Evolutionary conservation across 495 filamentous ascomycete species (phyloP), one percentile per base, ranked within the genome.

Genomic region (Lasiosphaeris hirsuta): DNA sequence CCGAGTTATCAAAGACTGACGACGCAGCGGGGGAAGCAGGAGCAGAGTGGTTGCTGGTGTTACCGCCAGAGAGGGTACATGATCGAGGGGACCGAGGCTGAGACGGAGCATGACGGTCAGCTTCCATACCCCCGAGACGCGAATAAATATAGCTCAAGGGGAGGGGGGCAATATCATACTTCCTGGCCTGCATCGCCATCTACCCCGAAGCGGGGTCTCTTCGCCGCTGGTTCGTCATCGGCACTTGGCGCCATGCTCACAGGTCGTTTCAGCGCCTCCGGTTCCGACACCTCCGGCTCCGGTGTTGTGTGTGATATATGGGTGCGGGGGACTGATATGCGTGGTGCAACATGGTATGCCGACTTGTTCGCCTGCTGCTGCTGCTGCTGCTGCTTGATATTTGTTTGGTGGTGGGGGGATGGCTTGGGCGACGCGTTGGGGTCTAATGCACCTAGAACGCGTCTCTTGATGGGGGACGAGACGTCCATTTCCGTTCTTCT

Each of bases 401-500:
- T 41, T 15, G 23, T 38, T 14, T 11, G 34, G 33, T 13, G 18
- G 30, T 51, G 47, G 30, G 1, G 49, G 10, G 17, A 13, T 10
- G 43, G 15, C 42, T 13, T 52, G 1, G 69, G 67, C 33, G 64
- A 63, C 49, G 72, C 63, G 65, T 80, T 80, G 39, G 67, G 69
- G 59, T 78, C 69, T 11, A 77, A 58, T 0, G 68, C 61, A 23
- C 63, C 72, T 11, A 81, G 74, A 49, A 69, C 77, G 72, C 77
- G 77, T 68, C 78, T 69, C 53, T 76, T 75, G 52, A 53, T 59
- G 1, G 75, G 74, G 41, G 70, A 56, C 10, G 59, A 48, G 39
- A 59, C 62, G 52, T 72, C 64, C 73, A 78, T 74, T 37, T 35
- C 47, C 43, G 35, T 38, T 18, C 23, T 42, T 42, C 18, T 39